These are phyloP conservation scores for Sordariomycetes sp. DNA, from an alignment of 2,329 filamentous ascomycete genomes.

Conservation along the genomic window DNA sequence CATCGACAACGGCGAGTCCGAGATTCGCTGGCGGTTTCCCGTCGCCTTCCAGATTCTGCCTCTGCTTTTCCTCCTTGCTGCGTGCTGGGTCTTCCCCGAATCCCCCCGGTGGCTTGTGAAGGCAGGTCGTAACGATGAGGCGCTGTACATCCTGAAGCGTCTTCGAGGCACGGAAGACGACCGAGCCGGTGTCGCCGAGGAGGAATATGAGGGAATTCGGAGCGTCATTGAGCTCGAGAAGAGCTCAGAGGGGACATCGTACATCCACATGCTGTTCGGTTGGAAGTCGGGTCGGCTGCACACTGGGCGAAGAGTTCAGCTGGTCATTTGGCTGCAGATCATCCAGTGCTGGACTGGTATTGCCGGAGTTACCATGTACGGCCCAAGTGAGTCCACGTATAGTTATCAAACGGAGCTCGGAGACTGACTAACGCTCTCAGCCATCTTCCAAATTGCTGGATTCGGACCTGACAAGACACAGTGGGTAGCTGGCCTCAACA, in stretches of 20 bases:
- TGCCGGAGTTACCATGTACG: constrained; percentile 56
- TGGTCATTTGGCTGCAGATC: constrained; percentile 64
- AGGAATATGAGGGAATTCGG: constrained; percentile 57
- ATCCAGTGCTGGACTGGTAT: constrained; percentile 65
- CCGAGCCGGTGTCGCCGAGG: constrained; percentile 50
- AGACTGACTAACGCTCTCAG: too few relatives aligned
- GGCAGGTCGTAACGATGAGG: constrained; percentile 56
- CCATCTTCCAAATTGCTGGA: constrained; percentile 59
- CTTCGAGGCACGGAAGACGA: constrained; percentile 51
- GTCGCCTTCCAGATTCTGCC: constrained; percentile 63
- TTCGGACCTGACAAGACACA: constrained; percentile 50
- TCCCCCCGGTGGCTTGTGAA: constrained; percentile 61
- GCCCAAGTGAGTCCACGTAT: constrained; percentile 38
- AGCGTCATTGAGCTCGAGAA: constrained; percentile 54
- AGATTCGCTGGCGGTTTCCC: constrained; percentile 59
- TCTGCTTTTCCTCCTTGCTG: constrained; percentile 43
- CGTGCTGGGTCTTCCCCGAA: constrained; percentile 61
- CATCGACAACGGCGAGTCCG: constrained; percentile 45
- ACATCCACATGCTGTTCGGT: constrained; percentile 58
- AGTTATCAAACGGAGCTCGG: too few relatives aligned
- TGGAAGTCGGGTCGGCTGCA: constrained; percentile 57
- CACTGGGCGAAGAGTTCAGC: constrained; percentile 56
- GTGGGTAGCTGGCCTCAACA: constrained; percentile 52
- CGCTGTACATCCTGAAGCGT: constrained; percentile 53
- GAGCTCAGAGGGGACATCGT: constrained; percentile 46